A percentile compares a stretch with the other conserved stretches of the same genome.
Evolutionary conservation across 164 flowering plant species (phyloP).

Genomic region (Aristolochia californica): DNA sequence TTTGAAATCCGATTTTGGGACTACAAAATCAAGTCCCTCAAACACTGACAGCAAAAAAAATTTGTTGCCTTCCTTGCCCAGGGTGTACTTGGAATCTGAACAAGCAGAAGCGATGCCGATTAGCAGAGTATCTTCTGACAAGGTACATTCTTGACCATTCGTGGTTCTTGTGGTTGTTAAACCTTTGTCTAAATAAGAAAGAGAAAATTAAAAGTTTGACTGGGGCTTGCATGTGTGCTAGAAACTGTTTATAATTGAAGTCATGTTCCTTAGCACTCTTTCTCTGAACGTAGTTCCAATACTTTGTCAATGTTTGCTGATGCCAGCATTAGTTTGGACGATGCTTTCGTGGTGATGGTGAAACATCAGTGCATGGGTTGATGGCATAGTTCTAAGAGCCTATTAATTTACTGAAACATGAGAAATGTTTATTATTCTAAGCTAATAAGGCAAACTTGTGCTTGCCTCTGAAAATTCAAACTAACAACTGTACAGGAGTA

Average conservation of each 20-base stretch:
- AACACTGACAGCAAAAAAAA: background rate
- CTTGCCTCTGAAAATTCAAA: background rate
- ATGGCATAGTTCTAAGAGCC: too few species aligned
- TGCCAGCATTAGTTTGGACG: too few species aligned
- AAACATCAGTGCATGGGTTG: too few species aligned
- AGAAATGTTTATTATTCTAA: background rate
- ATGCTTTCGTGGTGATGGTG: too few species aligned
- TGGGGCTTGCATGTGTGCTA: background rate
- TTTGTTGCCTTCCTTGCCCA: conserved; percentile 1
- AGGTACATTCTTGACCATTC: conserved; percentile 23
- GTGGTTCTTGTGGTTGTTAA: background rate
- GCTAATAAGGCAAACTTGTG: background rate
- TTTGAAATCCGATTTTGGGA: too few species aligned
- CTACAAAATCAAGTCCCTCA: conserved; percentile 1
- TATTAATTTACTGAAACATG: background rate
- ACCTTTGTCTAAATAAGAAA: background rate
- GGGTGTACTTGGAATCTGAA: conserved; percentile 16
- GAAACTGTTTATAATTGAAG: background rate
- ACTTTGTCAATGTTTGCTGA: background rate
- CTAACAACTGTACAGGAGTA: conserved; percentile 37
- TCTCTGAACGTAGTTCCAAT: background rate
- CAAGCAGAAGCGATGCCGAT: conserved; percentile 14
- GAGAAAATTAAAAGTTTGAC: background rate
- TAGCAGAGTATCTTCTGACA: conserved; percentile 38
- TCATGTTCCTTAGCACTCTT: background rate